Percentiles rank a stretch among this genome's conserved stretches.
Evolutionary conservation across 2,329 filamentous ascomycete species (phyloP).

Genomic region (Ophiostoma fasciatum): DNA sequence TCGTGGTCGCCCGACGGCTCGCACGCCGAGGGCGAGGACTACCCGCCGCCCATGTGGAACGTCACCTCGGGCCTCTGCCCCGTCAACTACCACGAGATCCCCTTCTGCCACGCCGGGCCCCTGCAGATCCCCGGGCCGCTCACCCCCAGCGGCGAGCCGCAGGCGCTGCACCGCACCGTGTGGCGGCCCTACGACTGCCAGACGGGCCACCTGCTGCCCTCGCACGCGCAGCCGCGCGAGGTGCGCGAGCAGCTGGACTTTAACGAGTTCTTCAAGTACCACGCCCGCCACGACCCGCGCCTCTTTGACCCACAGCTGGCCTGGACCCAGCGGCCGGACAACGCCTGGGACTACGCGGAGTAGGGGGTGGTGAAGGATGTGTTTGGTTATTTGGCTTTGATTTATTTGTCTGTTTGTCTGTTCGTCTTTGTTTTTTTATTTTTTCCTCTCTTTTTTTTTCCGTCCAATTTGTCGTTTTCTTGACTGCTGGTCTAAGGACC

Average conservation of each 20-base stretch:
- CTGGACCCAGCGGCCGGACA: no score
- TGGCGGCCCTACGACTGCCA: constrained; percentile 8
- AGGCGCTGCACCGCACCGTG: constrained; percentile 8
- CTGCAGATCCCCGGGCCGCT: neutral
- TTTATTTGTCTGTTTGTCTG: no score
- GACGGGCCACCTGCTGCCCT: neutral
- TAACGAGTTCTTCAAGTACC: constrained; percentile 7
- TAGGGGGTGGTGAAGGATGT: no score
- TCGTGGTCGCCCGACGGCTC: neutral
- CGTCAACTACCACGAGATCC: constrained; percentile 7
- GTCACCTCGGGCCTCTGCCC: constrained; percentile 8
- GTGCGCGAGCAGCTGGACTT: constrained; percentile 8
- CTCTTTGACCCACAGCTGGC: constrained; percentile 5
- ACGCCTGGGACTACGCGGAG: no score
- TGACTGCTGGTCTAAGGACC: no score
- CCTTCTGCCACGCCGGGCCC: constrained; percentile 6
- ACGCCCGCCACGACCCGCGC: constrained; percentile 3
- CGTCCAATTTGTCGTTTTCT: neutral
- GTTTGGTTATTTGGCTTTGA: no score
- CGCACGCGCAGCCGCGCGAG: constrained; percentile 4
- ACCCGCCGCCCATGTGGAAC: constrained; percentile 7
- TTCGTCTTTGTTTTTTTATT: neutral
- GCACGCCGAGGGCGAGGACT: neutral
- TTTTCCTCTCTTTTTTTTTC: neutral
- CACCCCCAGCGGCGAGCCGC: neutral